Conservation (phyloP, 1,139 yeast genomes). For the Candida gigantensis region DNA sequence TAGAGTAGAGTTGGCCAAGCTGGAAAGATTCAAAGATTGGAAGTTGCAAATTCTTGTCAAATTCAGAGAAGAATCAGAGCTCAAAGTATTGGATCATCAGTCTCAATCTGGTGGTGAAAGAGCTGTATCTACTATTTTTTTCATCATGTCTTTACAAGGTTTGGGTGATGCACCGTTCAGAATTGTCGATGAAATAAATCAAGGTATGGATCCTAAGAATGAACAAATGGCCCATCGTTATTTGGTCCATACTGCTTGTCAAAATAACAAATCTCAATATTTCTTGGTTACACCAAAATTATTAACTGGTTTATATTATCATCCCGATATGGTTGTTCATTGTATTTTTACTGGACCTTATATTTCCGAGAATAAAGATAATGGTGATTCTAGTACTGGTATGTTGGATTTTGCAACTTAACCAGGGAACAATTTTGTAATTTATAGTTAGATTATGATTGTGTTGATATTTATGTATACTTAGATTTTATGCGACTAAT, state of each 20-base stretch:
- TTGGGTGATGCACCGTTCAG: conserved; percentile 87
- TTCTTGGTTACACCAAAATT: conserved; percentile 92
- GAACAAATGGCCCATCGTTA: conserved; percentile 86
- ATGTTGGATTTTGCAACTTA: conserved; percentile 38
- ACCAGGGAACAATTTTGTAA: too few relatives aligned
- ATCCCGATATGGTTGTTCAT: conserved; percentile 80
- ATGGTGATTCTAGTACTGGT: conserved; percentile 18
- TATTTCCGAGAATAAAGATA: conserved; percentile 17
- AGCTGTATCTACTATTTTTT: conserved; percentile 91
- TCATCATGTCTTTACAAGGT: conserved; percentile 90
- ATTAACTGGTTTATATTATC: conserved; percentile 75
- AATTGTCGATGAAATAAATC: conserved; percentile 97
- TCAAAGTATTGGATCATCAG: conserved; percentile 74
- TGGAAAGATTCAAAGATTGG: conserved; percentile 71
- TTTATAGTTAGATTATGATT: background rate
- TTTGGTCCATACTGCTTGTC: conserved; percentile 84
- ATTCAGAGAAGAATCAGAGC: conserved; percentile 73
- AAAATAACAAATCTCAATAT: conserved; percentile 66
- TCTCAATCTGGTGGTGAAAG: conserved; percentile 98
- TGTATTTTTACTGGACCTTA: conserved; percentile 76
- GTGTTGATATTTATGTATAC: background rate
- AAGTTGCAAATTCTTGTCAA: conserved; percentile 79
- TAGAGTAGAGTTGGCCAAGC: conserved; percentile 60
- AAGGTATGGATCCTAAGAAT: conserved; percentile 96
- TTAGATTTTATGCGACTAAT: background rate